These are phyloP conservation scores for Cladosporium sp. DNA, from an alignment of 2,329 filamentous ascomycete species.

Conservation along the genomic window DNA sequence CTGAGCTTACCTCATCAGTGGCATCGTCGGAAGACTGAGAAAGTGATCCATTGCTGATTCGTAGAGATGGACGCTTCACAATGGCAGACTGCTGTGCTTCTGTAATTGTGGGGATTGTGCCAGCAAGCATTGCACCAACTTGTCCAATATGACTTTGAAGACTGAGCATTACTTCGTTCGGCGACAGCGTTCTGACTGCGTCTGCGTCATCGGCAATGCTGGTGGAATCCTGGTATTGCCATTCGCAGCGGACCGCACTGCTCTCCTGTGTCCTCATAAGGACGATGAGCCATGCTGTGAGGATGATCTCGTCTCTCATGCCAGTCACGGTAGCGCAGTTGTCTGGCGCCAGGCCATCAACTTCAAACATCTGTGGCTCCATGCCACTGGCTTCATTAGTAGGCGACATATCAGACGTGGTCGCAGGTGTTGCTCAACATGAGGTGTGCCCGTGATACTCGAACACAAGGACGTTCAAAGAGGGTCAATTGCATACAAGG, in stretches of 20 bases:
- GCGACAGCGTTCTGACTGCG: slow-evolving; percentile 22
- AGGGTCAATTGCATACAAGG: neutral
- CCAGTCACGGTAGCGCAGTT: slow-evolving; percentile 28
- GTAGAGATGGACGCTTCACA: neutral
- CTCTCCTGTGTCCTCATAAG: slow-evolving; percentile 42
- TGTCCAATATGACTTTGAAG: slow-evolving; percentile 31
- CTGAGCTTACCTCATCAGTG: slow-evolving; percentile 2
- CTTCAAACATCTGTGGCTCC: neutral
- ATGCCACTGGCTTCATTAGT: neutral
- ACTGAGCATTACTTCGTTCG: slow-evolving; percentile 32
- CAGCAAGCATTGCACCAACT: slow-evolving; percentile 26
- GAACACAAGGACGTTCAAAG: neutral
- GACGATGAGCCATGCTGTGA: slow-evolving; percentile 44
- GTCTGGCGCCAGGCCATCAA: slow-evolving; percentile 28
- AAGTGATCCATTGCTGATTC: slow-evolving; percentile 11
- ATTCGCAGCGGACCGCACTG: slow-evolving; percentile 36
- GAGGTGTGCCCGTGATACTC: neutral
- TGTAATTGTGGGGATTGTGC: slow-evolving; percentile 13
- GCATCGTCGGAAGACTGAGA: neutral
- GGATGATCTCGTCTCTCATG: slow-evolving; percentile 39
- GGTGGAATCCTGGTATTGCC: slow-evolving; percentile 30
- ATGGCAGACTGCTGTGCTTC: slow-evolving; percentile 11
- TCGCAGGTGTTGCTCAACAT: neutral
- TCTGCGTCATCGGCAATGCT: slow-evolving; percentile 18
- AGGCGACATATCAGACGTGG: neutral